Conservation (phyloP, 805 yeast species). For the Lipomyces lipofer region DNA sequence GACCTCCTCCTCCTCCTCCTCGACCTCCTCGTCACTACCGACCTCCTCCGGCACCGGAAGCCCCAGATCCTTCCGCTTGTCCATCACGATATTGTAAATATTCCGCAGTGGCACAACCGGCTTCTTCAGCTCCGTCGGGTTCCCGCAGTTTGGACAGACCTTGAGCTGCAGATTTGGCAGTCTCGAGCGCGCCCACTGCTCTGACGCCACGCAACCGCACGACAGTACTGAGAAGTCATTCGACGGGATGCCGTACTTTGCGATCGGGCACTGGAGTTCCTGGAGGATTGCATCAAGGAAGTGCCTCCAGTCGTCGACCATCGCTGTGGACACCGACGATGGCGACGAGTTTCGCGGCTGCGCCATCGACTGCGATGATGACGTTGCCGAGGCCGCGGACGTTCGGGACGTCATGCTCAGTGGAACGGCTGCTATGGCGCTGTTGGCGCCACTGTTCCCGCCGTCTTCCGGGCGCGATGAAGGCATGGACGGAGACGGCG, state of each 20-base stretch:
- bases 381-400: not conserved
- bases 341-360: constrained; percentile 9
- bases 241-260: constrained; percentile 29
- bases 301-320: constrained; percentile 25
- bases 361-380: not conserved
- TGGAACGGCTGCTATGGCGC: not conserved
- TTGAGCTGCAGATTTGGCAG: constrained; percentile 27
- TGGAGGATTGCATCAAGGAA: constrained; percentile 26
- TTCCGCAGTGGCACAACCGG: constrained; percentile 28
- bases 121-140: constrained; percentile 26
- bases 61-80: constrained; percentile 28
- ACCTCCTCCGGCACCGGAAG: constrained; percentile 29
- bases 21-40: constrained; percentile 28
- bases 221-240: constrained; percentile 29
- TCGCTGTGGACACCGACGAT: constrained; percentile 15
- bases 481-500: not conserved
- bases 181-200: constrained; percentile 30
- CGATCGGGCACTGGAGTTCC: constrained; percentile 29
- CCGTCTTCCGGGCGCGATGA: not conserved
- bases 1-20: too few relatives aligned
- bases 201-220: constrained; percentile 31
- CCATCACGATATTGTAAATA: constrained; percentile 29
- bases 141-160: constrained; percentile 30
- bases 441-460: not conserved
- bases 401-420: not conserved